Base-by-base conservation (phyloP, 306 rosid species). In the Corylus heterophylla region DNA sequence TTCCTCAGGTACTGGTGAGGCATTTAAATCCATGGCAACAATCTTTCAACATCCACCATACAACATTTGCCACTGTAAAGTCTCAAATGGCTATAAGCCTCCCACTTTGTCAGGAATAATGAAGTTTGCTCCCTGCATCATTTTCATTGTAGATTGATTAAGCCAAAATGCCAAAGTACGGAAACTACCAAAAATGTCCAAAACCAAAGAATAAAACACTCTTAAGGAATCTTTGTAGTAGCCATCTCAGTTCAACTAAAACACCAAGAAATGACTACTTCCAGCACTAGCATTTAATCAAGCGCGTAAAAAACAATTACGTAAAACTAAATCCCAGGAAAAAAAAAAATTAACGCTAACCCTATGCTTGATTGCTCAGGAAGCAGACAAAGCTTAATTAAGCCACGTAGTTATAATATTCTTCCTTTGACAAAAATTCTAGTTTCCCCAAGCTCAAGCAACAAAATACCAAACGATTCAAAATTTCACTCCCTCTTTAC, bases 1-100 rank as follows among this genome's bases (percentile, higher is more conserved):
- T 50, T 96, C 99, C 79, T 96, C 99, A 0, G 99, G 99, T 68
- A 90, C 81, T 4, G 99, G 99, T 29, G 92, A 95, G 79, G 97
- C 99, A 87, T 96, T 96, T 84, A 96, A 93, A 91, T 96, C 99
- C 99, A 96, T 96, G 77, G 96, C 86, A 86, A 78, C 94, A 80
- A 90, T 88, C 96, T 89, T 89, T 87, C 94, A 93, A 89, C 90
- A 88, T 79, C 85, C 70, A 74, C 86, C 73, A 74, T 82, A 47
- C 86, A 80, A 85, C 91, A 91, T 91, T 83, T 67, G 52, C 84
- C 83, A 78, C 80, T 49, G 71, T 50, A 74, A 14, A 74, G 66
- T 72, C 31, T 66, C 39, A 69, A 79, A 54, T 51, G 44, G 58
- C 76, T 49, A 29, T 79, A 78, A 75, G 64, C 42, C 83, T 69